Conservation (phyloP, 768 basidiomycete genomes). For the Boletus rex-veris region DNA sequence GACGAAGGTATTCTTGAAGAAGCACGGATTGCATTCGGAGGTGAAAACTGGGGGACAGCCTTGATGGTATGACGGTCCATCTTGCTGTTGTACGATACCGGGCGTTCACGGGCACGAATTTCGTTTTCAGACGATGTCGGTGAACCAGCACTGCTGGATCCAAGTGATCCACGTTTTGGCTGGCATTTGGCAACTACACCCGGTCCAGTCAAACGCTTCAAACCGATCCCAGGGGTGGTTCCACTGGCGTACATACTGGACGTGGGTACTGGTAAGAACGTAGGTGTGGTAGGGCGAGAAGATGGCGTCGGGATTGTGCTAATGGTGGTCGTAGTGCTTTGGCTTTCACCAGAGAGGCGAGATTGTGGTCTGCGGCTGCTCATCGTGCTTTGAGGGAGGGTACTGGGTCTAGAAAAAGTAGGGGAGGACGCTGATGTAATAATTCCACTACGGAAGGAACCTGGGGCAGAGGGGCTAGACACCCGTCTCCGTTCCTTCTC, state of each 20-base stretch:
- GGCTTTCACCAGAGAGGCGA: constrained; percentile 62
- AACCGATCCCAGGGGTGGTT: constrained; percentile 35
- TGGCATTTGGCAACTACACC: constrained; percentile 39
- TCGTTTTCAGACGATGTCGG: constrained; percentile 31
- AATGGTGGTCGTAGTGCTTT: constrained; percentile 51
- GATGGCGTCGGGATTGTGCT: constrained; percentile 64
- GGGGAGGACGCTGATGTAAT: constrained; percentile 48
- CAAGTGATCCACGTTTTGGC: constrained; percentile 62
- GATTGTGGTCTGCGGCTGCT: constrained; percentile 66
- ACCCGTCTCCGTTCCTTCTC: constrained; percentile 56
- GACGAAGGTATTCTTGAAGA: constrained; percentile 41
- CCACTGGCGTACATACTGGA: constrained; percentile 45
- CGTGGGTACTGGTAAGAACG: constrained; percentile 69
- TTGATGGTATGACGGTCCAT: constrained; percentile 26
- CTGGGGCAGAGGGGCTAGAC: constrained; percentile 61
- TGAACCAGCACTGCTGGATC: constrained; percentile 38
- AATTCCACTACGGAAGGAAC: constrained; percentile 46
- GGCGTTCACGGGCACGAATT: constrained; percentile 23
- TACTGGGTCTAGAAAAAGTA: constrained; percentile 40
- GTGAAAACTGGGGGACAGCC: constrained; percentile 42
- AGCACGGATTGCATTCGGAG: constrained; percentile 39
- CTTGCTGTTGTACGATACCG: constrained; percentile 27
- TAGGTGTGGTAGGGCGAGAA: constrained; percentile 73
- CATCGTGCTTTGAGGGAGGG: constrained; percentile 41
- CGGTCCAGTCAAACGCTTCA: constrained; percentile 62